Conservation (phyloP, 768 basidiomycete genomes). For the Coprinopsis marcescibilis region DNA sequence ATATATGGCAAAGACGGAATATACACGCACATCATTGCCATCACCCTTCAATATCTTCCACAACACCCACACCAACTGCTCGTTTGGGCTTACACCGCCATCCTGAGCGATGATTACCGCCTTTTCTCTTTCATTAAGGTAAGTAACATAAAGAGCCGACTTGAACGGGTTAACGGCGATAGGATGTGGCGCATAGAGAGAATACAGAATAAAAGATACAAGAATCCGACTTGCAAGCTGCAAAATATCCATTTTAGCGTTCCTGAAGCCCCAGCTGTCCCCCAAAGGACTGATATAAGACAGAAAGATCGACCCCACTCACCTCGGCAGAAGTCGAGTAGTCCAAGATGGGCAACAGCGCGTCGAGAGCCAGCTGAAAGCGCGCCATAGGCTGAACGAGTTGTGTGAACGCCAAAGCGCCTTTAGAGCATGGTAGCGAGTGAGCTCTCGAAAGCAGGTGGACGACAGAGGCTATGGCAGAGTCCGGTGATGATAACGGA, state of each 20-base stretch:
- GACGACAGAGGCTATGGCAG: constrained; percentile 56
- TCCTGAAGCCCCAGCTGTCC: constrained; percentile 2
- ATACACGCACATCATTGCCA: constrained; percentile 62
- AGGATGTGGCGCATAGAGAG: constrained; percentile 75
- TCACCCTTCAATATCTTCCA: constrained; percentile 85
- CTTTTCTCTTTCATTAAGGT: constrained; percentile 60
- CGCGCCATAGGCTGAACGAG: constrained; percentile 71
- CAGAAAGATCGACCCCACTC: constrained; percentile 22
- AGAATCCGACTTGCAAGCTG: constrained; percentile 72
- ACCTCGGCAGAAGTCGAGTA: constrained; percentile 49
- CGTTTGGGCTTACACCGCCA: constrained; percentile 52
- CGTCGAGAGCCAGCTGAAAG: constrained; percentile 81
- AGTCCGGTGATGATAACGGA: constrained; percentile 29
- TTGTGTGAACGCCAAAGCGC: constrained; percentile 68
- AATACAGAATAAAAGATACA: constrained; percentile 74
- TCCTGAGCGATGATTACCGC: constrained; percentile 47
- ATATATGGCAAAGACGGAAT: background rate
- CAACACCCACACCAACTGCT: constrained; percentile 80
- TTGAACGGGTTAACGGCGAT: constrained; percentile 80
- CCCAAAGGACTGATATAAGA: constrained; percentile 10
- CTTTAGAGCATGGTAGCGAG: constrained; percentile 70
- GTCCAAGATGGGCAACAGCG: constrained; percentile 68
- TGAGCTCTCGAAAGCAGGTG: constrained; percentile 64
- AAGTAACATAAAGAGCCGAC: constrained; percentile 61
- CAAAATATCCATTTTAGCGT: background rate